Percentiles rank a stretch among this genome's conserved stretches.
Evolutionary conservation across 805 yeast species (phyloP).

Genomic region (Nakazawaea holstii): DNA sequence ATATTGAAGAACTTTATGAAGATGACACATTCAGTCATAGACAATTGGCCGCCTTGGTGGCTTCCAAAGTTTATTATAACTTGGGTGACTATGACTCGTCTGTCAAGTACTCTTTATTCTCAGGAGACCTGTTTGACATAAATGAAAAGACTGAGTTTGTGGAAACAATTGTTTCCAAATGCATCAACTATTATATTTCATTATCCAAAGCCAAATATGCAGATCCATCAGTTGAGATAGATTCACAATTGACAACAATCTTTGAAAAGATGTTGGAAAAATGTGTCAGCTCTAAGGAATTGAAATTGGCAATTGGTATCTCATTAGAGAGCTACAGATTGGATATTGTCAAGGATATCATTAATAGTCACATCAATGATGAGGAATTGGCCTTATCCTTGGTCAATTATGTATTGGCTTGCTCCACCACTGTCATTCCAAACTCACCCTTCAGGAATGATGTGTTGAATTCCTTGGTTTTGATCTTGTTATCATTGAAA

Average conservation of each 20-base stretch:
- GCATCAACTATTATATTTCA: constrained; percentile 76
- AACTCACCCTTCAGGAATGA: constrained; percentile 61
- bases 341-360: constrained; percentile 65
- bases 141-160: constrained; percentile 77
- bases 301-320: constrained; percentile 81
- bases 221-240: constrained; percentile 33
- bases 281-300: constrained; percentile 68
- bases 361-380: constrained; percentile 34
- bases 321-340: constrained; percentile 83
- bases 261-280: constrained; percentile 85
- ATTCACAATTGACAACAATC: constrained; percentile 57
- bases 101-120: constrained; percentile 80
- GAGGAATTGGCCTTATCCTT: constrained; percentile 52
- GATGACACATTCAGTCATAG: constrained; percentile 73
- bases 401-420: constrained; percentile 69
- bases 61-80: constrained; percentile 86
- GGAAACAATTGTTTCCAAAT: constrained; percentile 90
- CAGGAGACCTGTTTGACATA: constrained; percentile 75
- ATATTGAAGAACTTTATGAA: constrained; percentile 88
- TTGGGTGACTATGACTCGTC: constrained; percentile 91
- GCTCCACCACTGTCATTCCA: constrained; percentile 62
- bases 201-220: constrained; percentile 46
- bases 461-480: constrained; percentile 59
- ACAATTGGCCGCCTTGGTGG: constrained; percentile 82
- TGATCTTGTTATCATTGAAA: constrained; percentile 49